Evolutionary conservation across 345 rosid genomes (phyloP), one percentile per base, ranked within the genome.

Genomic region (Brassica juncea): DNA sequence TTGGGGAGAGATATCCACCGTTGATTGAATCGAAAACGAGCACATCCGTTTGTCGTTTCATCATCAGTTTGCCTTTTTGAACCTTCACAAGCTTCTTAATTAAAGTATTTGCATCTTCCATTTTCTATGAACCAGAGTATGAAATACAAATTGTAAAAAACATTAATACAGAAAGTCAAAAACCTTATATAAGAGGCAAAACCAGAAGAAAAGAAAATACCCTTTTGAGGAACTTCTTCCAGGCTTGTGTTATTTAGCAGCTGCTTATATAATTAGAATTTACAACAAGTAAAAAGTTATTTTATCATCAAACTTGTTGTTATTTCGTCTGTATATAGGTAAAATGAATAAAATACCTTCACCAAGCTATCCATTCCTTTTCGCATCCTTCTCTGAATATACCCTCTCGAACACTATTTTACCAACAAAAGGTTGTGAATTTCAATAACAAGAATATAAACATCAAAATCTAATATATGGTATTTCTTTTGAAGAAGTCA

Each of bases 381-480:
- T 83, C 88, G 90, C 92, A 92, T 89, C 83, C 89, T 85, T 80
- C 97, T 88, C 74, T 92, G 97, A 77, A 89, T 85, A 83, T 87
- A 89, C 15, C 95, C 97, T 86, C 86, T 89, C 62, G 91, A 89
- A 84, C 97, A 89, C 97, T 92, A 65, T 77, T 58, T 52, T 12
- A 72, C 61, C 54, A 47, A 47, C 30, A 34, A 28, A 64, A 63
- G n/a, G 19, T 28, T 68, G 11, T 30, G 6, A 6, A 30, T 25
- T 8, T 64, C 39, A 44, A 9, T 28, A 54, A 65, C 61, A 44
- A 78, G 11, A 47, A 52, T 12, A 70, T 4, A 39, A 6, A 27
- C 15, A 23, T 14, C 10, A 2, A 8, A 5, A 16, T 12, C 2
- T 15, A 15, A 10, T 8, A 39, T 39, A 8, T 2, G 8, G 9